Evolutionary conservation across 1,284 basidiomycete genomes (phyloP).

Genomic region (Anthracocystis setariae): DNA sequence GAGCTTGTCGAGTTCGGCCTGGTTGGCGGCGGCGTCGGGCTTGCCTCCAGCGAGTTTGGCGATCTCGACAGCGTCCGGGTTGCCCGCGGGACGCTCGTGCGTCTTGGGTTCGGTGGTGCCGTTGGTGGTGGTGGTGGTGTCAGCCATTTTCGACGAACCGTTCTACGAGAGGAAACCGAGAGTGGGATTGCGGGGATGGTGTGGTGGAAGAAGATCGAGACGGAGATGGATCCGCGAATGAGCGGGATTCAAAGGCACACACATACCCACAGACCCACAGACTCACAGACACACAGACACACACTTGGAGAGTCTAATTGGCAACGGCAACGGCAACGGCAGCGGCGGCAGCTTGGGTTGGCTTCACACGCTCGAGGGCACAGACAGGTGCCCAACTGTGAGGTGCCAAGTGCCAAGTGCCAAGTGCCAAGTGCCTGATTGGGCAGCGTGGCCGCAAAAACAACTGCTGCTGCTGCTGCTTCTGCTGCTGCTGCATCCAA

Average conservation of each 20-base stretch:
- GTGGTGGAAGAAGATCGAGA: not conserved
- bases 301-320: not conserved
- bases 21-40: constrained; percentile 61
- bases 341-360: no score
- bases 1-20: constrained; percentile 61
- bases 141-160: constrained; percentile 35
- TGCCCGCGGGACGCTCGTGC: constrained; percentile 41
- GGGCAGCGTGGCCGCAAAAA: not conserved
- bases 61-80: constrained; percentile 58
- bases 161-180: not conserved
- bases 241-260: no score
- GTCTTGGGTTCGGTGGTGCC: constrained; percentile 20
- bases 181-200: not conserved
- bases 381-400: no score
- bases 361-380: no score
- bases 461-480: no score
- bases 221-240: no score
- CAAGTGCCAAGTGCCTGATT: not conserved
- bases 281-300: no score
- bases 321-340: no score
- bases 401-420: no score
- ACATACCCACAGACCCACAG: no score
- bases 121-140: constrained; percentile 19
- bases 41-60: constrained; percentile 63
- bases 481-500: no score